These are phyloP conservation scores for Penicillium verrucosum DNA, from an alignment of 2,329 filamentous ascomycete species.

Conservation along the genomic window DNA sequence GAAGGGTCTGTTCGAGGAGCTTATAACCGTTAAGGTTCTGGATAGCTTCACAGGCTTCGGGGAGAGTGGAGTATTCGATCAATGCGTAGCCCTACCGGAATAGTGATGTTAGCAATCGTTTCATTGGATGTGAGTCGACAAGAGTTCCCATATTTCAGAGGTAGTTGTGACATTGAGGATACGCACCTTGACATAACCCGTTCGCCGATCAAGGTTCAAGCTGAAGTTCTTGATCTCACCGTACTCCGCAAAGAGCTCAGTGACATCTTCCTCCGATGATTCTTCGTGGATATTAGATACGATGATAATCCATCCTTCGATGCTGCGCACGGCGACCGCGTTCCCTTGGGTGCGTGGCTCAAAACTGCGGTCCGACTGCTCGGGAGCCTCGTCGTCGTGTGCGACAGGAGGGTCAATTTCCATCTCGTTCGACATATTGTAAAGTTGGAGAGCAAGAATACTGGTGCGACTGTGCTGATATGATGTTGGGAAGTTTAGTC, in stretches of 20 bases:
- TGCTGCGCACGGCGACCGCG: constrained; percentile 60
- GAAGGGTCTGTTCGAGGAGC: constrained; percentile 63
- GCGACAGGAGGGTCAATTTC: constrained; percentile 43
- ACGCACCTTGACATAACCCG: constrained; percentile 64
- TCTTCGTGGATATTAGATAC: constrained; percentile 68
- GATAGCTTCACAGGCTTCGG: constrained; percentile 62
- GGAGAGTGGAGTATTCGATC: constrained; percentile 63
- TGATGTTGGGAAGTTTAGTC: constrained; percentile 38
- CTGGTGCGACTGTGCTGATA: constrained; percentile 50
- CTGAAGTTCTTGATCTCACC: constrained; percentile 67
- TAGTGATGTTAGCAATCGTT: constrained; percentile 11
- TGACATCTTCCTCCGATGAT: constrained; percentile 64
- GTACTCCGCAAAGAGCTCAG: constrained; percentile 63
- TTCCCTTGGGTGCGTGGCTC: constrained; percentile 46
- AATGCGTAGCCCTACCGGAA: constrained; percentile 59
- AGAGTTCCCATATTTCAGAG: background rate
- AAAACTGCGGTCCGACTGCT: constrained; percentile 31
- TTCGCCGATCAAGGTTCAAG: constrained; percentile 63
- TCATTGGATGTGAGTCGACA: background rate
- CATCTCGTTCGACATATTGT: constrained; percentile 45
- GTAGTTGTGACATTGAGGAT: constrained; percentile 2
- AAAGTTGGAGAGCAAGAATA: constrained; percentile 45
- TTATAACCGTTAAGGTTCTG: constrained; percentile 59
- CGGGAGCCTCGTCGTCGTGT: constrained; percentile 35
- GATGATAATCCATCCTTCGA: constrained; percentile 68